Evolutionary conservation across 2,329 filamentous ascomycete species (phyloP), one percentile per base, ranked within the genome.

Genomic region (Epichloe gansuensis): DNA sequence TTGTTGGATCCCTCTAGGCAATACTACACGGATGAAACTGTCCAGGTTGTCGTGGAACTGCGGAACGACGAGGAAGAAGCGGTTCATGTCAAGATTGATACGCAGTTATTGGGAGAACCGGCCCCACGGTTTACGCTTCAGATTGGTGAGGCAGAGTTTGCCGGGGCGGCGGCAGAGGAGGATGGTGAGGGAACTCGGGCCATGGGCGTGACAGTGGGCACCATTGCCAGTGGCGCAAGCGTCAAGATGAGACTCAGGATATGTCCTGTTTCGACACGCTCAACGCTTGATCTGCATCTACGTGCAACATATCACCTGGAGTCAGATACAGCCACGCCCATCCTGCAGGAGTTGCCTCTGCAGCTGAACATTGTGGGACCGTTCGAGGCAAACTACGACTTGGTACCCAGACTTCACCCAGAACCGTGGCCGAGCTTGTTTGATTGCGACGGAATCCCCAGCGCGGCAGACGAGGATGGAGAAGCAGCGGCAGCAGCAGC

Each of bases 371-470:
- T 96, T 51, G 81, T 88, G 51, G 84, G 82, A 48, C 89, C 91
- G 0, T 97, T 98, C 60, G 89, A 95, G 68, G 87, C 89, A 15
- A 93, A 87, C 61, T 96, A 95, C 65, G 88, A 94, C 56, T 81
- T 97, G 55, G 76, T 84, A 12, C 89, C 93, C 11, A 79, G 85
- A 9, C 73, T 95, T 3, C 85, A 96, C 65, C 67, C 77, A 0
- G 83, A 85, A 47, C 74, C 81, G 2, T 98, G 93, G 91, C 90
- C 93, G 1, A 89, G 84, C 64, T 82, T 94, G 60, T 98, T 97
- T 66, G 76, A 82, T 50, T 71, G 78, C 17, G 76, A 81, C 23
- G 70, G 70, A 13, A 60, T 79, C 3, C 64, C 67, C 23, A 65
- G 68, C 7, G 55, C 58, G 1, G 56, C 59, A 5, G 66, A 70